Evolutionary conservation across 164 flowering plant genomes (phyloP).

Genomic region (Brasenia schreberi): DNA sequence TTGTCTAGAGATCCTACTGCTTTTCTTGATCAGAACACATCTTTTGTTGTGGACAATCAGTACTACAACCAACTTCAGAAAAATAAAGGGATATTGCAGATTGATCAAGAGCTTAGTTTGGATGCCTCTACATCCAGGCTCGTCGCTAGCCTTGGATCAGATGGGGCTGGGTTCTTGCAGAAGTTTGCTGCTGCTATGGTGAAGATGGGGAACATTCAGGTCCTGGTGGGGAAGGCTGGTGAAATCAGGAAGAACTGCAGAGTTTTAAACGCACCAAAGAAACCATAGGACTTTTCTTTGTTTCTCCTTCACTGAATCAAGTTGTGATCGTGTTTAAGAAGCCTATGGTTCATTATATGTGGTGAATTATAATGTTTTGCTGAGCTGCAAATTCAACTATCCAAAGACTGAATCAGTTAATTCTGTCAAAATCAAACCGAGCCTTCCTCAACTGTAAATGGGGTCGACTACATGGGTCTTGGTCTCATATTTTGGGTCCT

Average conservation of each 20-base stretch:
- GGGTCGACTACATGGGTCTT: too few relatives aligned
- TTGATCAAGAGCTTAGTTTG: slow-evolving; percentile 3
- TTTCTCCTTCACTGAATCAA: too few relatives aligned
- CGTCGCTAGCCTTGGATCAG: not conserved
- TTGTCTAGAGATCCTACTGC: slow-evolving; percentile 5
- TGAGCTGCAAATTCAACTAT: too few relatives aligned
- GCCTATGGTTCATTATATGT: too few relatives aligned
- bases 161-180: not conserved
- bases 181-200: slow-evolving; percentile 7
- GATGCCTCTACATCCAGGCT: slow-evolving; percentile 3
- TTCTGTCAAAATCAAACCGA: too few relatives aligned
- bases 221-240: slow-evolving; percentile 6
- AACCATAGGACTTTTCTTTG: not conserved
- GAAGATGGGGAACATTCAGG: slow-evolving; percentile 6
- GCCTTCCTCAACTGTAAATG: too few relatives aligned
- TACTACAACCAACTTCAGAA: slow-evolving; percentile 2
- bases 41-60: slow-evolving; percentile 2
- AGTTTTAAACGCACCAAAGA: not conserved
- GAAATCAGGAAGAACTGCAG: slow-evolving; percentile 7
- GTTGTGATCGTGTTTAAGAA: too few relatives aligned
- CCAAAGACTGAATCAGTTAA: too few relatives aligned
- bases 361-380: too few relatives aligned
- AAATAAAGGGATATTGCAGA: slow-evolving; percentile 4
- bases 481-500: too few relatives aligned
- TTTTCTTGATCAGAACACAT: slow-evolving; percentile 7